phyloP scores from a whole-genome alignment of 331 rosid genomes.

The Quercus tomentella region DNA sequence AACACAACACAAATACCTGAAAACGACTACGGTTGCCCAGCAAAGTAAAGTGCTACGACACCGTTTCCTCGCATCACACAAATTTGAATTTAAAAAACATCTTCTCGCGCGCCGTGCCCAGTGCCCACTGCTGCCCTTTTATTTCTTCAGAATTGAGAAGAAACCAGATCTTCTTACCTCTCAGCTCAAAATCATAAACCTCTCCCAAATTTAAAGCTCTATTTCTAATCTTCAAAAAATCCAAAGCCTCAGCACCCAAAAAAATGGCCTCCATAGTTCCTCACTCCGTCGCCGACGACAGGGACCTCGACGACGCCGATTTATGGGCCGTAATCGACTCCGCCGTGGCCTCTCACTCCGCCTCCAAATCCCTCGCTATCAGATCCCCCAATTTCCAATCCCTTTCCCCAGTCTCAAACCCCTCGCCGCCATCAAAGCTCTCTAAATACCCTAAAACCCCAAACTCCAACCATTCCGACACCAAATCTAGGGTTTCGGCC shows the following conservation, averaged over 20 bases:
- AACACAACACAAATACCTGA: no score
- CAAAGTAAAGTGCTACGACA: background rate
- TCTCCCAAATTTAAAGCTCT: conserved; percentile 1
- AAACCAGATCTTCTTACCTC: conserved; percentile 1
- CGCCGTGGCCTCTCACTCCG: conserved; percentile 60
- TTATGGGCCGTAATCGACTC: conserved; percentile 90
- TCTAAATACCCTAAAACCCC: conserved; percentile 22
- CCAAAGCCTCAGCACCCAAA: background rate
- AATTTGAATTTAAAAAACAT: background rate
- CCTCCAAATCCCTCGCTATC: conserved; percentile 48
- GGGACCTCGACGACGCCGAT: conserved; percentile 85
- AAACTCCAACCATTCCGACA: background rate
- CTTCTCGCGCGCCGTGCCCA: conserved; percentile 10
- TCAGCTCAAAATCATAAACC: background rate
- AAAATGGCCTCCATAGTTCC: conserved; percentile 48
- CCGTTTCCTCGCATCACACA: background rate
- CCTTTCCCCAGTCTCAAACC: conserved; percentile 34
- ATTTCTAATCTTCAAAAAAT: background rate
- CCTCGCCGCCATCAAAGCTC: conserved; percentile 37
- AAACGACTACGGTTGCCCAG: no score
- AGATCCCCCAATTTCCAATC: conserved; percentile 25
- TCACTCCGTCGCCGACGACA: conserved; percentile 56
- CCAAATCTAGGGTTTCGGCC: conserved; percentile 16
- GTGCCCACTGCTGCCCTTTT: background rate
- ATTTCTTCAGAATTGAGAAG: background rate